phyloP scores from a whole-genome alignment of 176 grass and related monocot genomes.

The Typha latifolia region DNA sequence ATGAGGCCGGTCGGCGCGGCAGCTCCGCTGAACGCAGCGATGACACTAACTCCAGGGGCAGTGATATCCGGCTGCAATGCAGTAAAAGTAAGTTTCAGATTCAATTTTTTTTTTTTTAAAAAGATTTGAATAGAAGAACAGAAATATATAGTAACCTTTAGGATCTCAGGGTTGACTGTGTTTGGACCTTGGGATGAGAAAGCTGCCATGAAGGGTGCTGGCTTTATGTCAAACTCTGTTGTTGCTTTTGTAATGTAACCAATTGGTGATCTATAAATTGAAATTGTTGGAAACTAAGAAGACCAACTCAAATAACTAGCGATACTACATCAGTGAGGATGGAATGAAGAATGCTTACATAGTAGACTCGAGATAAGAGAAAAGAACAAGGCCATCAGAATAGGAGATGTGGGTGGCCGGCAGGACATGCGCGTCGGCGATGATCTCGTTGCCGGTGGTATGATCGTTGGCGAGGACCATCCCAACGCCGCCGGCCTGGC shows the following conservation, averaged over 20 bases:
- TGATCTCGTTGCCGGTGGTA: slow-evolving; percentile 12
- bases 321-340: too few species aligned
- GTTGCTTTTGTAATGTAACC: slow-evolving; percentile 43
- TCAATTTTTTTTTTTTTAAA: too few species aligned
- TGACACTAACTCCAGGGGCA: slow-evolving; percentile 40
- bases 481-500: slow-evolving; percentile 30
- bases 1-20: slow-evolving; percentile 1
- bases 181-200: slow-evolving; percentile 72
- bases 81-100: background rate
- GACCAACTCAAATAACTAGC: too few species aligned
- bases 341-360: slow-evolving; percentile 19
- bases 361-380: slow-evolving; percentile 29
- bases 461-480: slow-evolving; percentile 47
- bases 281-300: too few species aligned
- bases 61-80: slow-evolving; percentile 50
- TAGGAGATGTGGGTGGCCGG: slow-evolving; percentile 59
- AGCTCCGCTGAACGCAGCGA: slow-evolving; percentile 39
- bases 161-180: slow-evolving; percentile 38
- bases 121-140: background rate
- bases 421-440: slow-evolving; percentile 45
- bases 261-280: slow-evolving; percentile 10
- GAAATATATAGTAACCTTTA: slow-evolving; percentile 28
- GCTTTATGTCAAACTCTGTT: slow-evolving; percentile 31
- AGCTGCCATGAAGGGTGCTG: slow-evolving; percentile 45
- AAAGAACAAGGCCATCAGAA: slow-evolving; percentile 31